A percentile compares a stretch with the other conserved stretches of the same genome.
Conservation (phyloP, 1,139 yeast genomes). For the Sugiyamaella neomexicana region DNA sequence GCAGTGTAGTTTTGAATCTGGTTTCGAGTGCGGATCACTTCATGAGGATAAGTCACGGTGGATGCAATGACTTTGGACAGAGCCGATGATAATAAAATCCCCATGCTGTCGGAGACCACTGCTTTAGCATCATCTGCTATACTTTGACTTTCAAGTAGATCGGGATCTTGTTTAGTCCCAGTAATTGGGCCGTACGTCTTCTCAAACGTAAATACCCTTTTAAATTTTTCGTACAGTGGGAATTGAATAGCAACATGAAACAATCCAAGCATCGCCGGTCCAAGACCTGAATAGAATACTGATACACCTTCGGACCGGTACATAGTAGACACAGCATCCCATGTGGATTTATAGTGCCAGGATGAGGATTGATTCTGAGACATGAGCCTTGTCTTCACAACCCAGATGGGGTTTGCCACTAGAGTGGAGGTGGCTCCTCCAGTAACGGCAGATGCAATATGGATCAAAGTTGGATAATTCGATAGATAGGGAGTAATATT, state of each 20-base stretch:
- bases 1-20: constrained; percentile 51
- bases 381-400: constrained; percentile 91
- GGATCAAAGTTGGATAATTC: constrained; percentile 52
- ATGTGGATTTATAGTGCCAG: constrained; percentile 66
- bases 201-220: constrained; percentile 46
- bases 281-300: constrained; percentile 87
- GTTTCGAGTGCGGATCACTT: constrained; percentile 86
- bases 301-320: constrained; percentile 71
- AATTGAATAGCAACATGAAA: constrained; percentile 95
- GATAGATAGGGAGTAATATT: constrained; percentile 21
- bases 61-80: constrained; percentile 88
- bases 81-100: constrained; percentile 71
- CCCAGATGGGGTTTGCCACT: constrained; percentile 97
- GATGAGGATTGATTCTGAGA: constrained; percentile 50
- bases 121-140: constrained; percentile 17
- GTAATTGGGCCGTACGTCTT: constrained; percentile 7
- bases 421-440: constrained; percentile 89
- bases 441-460: constrained; percentile 78
- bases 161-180: constrained; percentile 19
- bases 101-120: constrained; percentile 36
- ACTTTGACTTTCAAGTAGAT: not conserved
- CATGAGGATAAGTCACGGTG: constrained; percentile 92
- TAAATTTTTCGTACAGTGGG: constrained; percentile 89
- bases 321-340: constrained; percentile 83
- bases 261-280: constrained; percentile 87